A percentile compares a stretch with the other conserved stretches of the same genome.
Conservation (phyloP, 1,284 basidiomycete species). For the Trichosporon coremiiforme region DNA sequence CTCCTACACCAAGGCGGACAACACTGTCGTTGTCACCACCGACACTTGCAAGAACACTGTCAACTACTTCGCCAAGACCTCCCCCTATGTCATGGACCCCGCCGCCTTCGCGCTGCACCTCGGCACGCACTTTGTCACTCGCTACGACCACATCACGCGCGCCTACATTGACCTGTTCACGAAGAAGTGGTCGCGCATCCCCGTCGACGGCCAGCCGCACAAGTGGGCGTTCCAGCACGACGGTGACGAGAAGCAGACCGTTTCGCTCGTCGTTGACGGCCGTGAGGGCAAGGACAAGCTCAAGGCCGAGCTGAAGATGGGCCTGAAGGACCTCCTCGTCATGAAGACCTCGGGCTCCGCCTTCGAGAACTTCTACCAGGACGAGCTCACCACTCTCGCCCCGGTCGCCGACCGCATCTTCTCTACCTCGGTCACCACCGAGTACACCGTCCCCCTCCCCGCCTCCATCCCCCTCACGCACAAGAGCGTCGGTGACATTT, state of each 20-base stretch:
- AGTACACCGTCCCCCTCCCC: slow-evolving; percentile 65
- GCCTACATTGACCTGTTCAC: slow-evolving; percentile 75
- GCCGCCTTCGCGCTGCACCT: slow-evolving; percentile 87
- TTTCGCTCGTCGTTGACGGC: slow-evolving; percentile 70
- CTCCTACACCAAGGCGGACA: slow-evolving; percentile 81
- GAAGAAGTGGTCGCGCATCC: slow-evolving; percentile 83
- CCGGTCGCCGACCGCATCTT: slow-evolving; percentile 72
- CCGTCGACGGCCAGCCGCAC: slow-evolving; percentile 63
- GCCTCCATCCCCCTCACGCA: slow-evolving; percentile 60
- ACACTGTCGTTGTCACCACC: slow-evolving; percentile 79
- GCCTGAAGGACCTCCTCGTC: slow-evolving; percentile 78
- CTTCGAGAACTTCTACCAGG: slow-evolving; percentile 75
- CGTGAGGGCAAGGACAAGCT: slow-evolving; percentile 61
- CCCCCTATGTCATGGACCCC: slow-evolving; percentile 76
- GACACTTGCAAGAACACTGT: slow-evolving; percentile 92
- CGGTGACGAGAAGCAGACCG: slow-evolving; percentile 81
- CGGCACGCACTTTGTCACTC: slow-evolving; percentile 78
- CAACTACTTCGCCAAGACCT: slow-evolving; percentile 84
- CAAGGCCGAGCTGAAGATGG: slow-evolving; percentile 66
- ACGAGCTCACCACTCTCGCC: slow-evolving; percentile 83
- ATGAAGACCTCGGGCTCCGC: slow-evolving; percentile 87
- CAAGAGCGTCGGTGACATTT: slow-evolving; percentile 59
- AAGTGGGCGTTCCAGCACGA: slow-evolving; percentile 82
- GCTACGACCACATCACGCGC: slow-evolving; percentile 77
- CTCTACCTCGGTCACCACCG: slow-evolving; percentile 76